A percentile compares a stretch with the other conserved stretches of the same genome.
Conservation (phyloP, 148 eudicot species). For the Vaccinium vitisidaea region DNA sequence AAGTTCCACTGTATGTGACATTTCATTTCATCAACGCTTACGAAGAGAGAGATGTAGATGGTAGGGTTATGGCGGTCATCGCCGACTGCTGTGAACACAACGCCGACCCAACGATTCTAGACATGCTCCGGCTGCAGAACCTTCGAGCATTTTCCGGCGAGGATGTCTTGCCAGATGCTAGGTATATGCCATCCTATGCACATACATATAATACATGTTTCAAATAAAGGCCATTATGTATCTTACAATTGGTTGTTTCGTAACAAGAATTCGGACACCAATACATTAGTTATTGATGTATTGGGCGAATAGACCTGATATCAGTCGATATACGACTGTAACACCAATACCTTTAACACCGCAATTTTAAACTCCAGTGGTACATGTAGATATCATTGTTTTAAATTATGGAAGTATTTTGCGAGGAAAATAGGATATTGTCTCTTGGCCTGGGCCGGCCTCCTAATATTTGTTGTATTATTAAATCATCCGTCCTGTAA, state of each 20-base stretch:
- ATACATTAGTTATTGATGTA: too few relatives aligned
- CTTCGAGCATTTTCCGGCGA: conserved; percentile 59
- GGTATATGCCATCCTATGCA: conserved; percentile 34
- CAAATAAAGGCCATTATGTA: background rate
- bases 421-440: too few relatives aligned
- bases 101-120: conserved; percentile 81
- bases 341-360: too few relatives aligned
- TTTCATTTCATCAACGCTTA: conserved; percentile 98
- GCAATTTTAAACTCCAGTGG: too few relatives aligned
- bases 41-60: conserved; percentile 80
- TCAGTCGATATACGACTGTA: too few relatives aligned
- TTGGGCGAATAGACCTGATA: too few relatives aligned
- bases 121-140: conserved; percentile 66
- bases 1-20: conserved; percentile 87
- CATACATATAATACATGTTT: background rate
- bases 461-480: background rate
- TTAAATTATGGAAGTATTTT: too few relatives aligned
- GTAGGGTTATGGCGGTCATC: conserved; percentile 62
- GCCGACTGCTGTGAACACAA: conserved; percentile 95
- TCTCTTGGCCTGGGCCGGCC: background rate
- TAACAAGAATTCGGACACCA: too few relatives aligned
- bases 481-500: background rate
- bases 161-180: conserved; percentile 88
- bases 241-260: too few relatives aligned
- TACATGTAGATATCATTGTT: too few relatives aligned